Evolutionary conservation across 2,329 filamentous ascomycete genomes (phyloP).

Genomic region (Penicillium sumatraense): DNA sequence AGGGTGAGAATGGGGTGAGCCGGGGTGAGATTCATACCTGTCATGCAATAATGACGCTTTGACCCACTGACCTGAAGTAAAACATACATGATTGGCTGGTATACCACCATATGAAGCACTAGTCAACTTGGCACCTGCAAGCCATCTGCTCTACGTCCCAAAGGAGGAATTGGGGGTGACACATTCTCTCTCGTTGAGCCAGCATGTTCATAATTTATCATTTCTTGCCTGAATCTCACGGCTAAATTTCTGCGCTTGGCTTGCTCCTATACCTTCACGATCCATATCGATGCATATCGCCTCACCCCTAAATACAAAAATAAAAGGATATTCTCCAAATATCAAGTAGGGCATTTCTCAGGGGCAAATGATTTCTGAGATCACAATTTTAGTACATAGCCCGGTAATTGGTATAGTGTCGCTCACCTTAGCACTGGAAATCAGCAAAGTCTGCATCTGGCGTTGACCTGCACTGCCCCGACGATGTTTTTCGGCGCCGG

Average conservation of each 20-base stretch:
- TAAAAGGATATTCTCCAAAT: neutral
- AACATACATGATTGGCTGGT: neutral
- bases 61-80: neutral
- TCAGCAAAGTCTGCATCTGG: neutral
- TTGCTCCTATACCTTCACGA: neutral
- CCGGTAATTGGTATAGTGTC: neutral
- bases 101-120: neutral
- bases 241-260: neutral
- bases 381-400: neutral
- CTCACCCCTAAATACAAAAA: neutral
- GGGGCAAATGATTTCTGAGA: neutral
- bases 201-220: neutral
- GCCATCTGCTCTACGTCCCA: neutral
- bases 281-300: neutral
- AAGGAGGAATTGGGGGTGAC: neutral
- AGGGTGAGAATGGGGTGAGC: neutral
- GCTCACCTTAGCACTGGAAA: neutral
- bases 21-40: neutral
- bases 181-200: no score
- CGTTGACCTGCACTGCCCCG: neutral
- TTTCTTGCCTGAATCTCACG: neutral
- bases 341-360: neutral
- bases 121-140: neutral
- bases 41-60: neutral
- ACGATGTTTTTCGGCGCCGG: neutral